phyloP scores from a whole-genome alignment of 2,329 filamentous ascomycete genomes.

The Monosporascus sp. region DNA sequence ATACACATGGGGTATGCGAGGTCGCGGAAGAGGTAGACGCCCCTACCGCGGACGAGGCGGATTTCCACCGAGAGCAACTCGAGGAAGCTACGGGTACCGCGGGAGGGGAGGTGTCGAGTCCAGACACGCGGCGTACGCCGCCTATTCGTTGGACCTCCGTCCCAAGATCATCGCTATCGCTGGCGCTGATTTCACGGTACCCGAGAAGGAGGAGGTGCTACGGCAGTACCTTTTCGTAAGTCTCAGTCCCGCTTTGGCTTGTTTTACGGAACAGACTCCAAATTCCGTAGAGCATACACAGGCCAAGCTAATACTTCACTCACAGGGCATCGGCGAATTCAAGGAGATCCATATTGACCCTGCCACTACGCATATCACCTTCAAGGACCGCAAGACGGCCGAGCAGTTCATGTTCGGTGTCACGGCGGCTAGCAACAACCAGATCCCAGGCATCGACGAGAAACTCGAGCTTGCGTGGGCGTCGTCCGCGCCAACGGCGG shows the following conservation, averaged over 20 bases:
- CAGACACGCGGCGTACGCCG: conserved; percentile 47
- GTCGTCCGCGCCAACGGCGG: conserved; percentile 20
- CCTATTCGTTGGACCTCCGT: conserved; percentile 70
- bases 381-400: conserved; percentile 64
- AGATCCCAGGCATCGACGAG: conserved; percentile 57
- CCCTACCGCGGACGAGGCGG: conserved; percentile 32
- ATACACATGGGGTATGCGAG: conserved; percentile 29
- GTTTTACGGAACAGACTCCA: background rate
- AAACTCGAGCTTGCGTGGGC: conserved; percentile 64
- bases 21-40: conserved; percentile 35
- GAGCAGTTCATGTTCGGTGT: conserved; percentile 63
- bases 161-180: conserved; percentile 62
- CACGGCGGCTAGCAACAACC: conserved; percentile 31
- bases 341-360: conserved; percentile 49
- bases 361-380: conserved; percentile 49
- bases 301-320: conserved; percentile 19
- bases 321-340: conserved; percentile 57
- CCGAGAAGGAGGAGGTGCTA: conserved; percentile 62
- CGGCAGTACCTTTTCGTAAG: conserved; percentile 66
- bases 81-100: conserved; percentile 42
- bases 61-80: conserved; percentile 28
- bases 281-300: too few relatives aligned
- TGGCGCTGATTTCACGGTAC: conserved; percentile 57
- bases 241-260: conserved; percentile 10
- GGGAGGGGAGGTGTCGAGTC: conserved; percentile 35